Conservation (phyloP, 495 filamentous ascomycete species). For the Saxophila tyrrhenica region DNA sequence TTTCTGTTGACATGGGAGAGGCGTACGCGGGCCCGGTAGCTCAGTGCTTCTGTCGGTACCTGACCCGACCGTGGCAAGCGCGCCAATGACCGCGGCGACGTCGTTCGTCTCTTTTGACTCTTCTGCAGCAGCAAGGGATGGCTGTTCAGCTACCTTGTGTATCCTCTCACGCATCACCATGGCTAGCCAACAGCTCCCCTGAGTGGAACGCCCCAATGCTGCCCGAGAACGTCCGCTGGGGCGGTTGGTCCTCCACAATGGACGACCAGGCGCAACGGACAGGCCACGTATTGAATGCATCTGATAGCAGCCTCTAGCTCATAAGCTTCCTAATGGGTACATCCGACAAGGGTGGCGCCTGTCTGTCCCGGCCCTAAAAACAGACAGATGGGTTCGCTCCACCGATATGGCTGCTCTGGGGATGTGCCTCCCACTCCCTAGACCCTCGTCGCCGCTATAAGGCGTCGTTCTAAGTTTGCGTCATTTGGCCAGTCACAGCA, state of each 20-base stretch:
- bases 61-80: not conserved
- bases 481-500: conserved; percentile 15
- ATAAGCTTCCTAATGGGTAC: not conserved
- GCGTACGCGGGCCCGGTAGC: not conserved
- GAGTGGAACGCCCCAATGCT: not conserved
- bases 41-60: not conserved
- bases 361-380: not conserved
- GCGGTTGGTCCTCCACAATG: not conserved
- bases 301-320: not conserved
- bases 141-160: conserved; percentile 5
- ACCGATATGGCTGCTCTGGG: not conserved
- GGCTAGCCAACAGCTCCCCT: conserved; percentile 11
- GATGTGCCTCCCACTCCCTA: not conserved
- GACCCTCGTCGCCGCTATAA: conserved; percentile 9
- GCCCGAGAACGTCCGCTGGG: not conserved
- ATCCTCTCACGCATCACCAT: conserved; percentile 11
- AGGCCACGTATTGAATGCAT: not conserved
- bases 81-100: not conserved
- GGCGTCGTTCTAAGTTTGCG: conserved; percentile 12
- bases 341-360: not conserved
- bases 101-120: conserved; percentile 1
- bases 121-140: conserved; percentile 17
- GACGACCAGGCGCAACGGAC: not conserved
- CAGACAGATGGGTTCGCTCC: not conserved
- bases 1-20: not conserved